phyloP scores from a whole-genome alignment of 257 asterid species.

The Lavandula angustifolia region DNA sequence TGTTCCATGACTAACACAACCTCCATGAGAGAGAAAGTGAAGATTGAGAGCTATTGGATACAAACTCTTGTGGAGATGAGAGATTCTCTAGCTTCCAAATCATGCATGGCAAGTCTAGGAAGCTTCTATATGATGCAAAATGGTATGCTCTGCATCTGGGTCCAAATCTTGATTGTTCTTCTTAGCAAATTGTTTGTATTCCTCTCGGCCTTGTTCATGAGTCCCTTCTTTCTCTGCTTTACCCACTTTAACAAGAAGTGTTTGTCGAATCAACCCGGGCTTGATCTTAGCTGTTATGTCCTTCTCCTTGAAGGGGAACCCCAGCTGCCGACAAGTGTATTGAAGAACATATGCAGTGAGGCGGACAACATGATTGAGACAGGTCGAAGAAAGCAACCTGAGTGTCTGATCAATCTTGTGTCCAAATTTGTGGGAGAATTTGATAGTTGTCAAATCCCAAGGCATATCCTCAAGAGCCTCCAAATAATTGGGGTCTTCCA shows the following conservation, averaged over 20 bases:
- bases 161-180: background rate
- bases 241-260: background rate
- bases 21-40: background rate
- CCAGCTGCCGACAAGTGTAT: slow-evolving; percentile 29
- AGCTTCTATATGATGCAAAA: background rate
- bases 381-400: slow-evolving; percentile 1
- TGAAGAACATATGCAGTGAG: slow-evolving; percentile 4
- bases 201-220: background rate
- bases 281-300: slow-evolving; percentile 9
- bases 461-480: slow-evolving; percentile 25
- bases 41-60: slow-evolving; percentile 4
- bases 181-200: background rate
- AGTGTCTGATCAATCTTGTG: background rate
- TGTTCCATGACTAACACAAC: background rate
- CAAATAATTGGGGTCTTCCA: slow-evolving; percentile 31
- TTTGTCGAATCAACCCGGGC: background rate
- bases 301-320: slow-evolving; percentile 44
- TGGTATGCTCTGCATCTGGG: background rate
- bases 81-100: slow-evolving; percentile 13
- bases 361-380: slow-evolving; percentile 7
- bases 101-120: background rate
- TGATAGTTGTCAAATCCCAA: slow-evolving; percentile 27
- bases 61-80: slow-evolving; percentile 5
- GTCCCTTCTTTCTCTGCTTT: background rate
- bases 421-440: slow-evolving; percentile 4